Evolutionary conservation across 495 filamentous ascomycete genomes (phyloP).

Genomic region (Jackrogersella minutella): DNA sequence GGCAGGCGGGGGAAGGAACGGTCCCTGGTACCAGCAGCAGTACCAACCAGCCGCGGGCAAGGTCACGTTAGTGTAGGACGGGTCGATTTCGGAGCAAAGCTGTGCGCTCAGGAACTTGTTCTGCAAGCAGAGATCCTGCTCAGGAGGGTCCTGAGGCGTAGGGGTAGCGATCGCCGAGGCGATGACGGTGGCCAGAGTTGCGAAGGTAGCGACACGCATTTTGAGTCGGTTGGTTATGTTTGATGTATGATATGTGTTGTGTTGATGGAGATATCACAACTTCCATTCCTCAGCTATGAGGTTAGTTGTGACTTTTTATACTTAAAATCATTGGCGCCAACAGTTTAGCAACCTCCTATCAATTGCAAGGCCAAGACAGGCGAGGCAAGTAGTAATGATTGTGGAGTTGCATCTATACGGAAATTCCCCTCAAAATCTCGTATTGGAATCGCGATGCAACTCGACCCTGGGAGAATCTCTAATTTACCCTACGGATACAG

Average conservation of each 20-base stretch:
- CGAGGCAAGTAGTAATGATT: constrained; percentile 23
- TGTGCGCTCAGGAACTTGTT: constrained; percentile 16
- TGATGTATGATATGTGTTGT: background rate
- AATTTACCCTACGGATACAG: background rate
- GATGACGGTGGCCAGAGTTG: constrained; percentile 17
- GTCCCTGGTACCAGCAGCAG: constrained; percentile 38
- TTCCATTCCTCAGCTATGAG: background rate
- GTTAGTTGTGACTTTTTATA: constrained; percentile 18
- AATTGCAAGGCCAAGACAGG: constrained; percentile 13
- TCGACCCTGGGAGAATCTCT: constrained; percentile 2
- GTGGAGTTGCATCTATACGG: constrained; percentile 24
- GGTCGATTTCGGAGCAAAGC: constrained; percentile 22
- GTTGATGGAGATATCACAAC: background rate
- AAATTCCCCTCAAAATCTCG: constrained; percentile 24
- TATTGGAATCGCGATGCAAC: constrained; percentile 26
- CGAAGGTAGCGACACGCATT: constrained; percentile 25
- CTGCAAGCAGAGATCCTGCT: constrained; percentile 33
- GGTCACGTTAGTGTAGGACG: constrained; percentile 33
- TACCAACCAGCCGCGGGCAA: constrained; percentile 31
- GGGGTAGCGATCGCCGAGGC: constrained; percentile 11
- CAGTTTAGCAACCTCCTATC: constrained; percentile 12
- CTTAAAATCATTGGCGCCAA: background rate
- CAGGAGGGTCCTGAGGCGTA: constrained; percentile 19
- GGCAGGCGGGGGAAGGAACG: constrained; percentile 29
- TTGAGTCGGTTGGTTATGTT: constrained; percentile 7